Conservation (phyloP, 305 asterid genomes). For the Fraxinus baroniana region DNA sequence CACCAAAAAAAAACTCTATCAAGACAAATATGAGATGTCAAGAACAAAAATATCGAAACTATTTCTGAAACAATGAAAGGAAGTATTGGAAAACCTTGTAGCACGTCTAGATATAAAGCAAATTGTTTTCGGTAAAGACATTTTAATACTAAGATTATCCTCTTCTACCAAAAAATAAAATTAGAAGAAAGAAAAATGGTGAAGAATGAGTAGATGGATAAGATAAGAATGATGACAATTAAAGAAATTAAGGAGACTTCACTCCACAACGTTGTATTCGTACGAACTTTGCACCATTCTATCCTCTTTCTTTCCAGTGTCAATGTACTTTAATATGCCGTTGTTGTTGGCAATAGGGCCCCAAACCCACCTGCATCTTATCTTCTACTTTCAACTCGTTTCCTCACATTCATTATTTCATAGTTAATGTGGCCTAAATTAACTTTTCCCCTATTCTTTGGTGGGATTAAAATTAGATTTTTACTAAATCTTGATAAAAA, state of each 20-base stretch:
- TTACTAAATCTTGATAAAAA: no score
- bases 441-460: no score
- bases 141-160: background rate
- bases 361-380: conserved; percentile 1
- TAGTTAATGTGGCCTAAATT: no score
- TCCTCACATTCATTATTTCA: background rate
- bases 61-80: no score
- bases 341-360: background rate
- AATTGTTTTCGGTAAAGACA: no score
- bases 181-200: background rate
- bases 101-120: no score
- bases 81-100: no score
- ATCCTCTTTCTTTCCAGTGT: background rate
- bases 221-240: conserved; percentile 26
- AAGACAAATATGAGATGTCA: no score
- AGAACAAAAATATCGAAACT: no score
- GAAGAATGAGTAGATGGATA: conserved; percentile 17
- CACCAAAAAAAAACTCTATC: no score
- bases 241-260: conserved; percentile 22
- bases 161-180: background rate
- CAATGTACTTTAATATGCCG: conserved; percentile 6
- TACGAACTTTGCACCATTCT: background rate
- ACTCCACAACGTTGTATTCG: conserved; percentile 7
- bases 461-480: no score
- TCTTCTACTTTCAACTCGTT: background rate